Base-by-base conservation (phyloP, 1,139 yeast species). In the Blastobotrys ciferrii region DNA sequence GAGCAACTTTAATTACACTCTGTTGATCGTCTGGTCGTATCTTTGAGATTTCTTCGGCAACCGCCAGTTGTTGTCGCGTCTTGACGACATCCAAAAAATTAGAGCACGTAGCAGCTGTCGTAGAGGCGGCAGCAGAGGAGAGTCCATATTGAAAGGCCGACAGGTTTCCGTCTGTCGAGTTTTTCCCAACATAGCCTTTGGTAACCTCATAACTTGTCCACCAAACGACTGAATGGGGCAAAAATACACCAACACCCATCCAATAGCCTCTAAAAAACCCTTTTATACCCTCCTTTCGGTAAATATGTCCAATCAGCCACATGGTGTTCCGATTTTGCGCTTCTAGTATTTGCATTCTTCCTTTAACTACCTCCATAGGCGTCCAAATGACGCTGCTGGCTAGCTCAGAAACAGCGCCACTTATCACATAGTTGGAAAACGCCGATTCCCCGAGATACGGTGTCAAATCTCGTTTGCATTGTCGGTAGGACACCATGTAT, bases 351-450 rank as follows among this genome's bases (percentile, higher is more conserved):
- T 72, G 76, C 65, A 69, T 63, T 14, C 74, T 61, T 38, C 75
- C 76, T 55, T 72, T 72, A 45, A 72, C 56, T 7, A 71, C 75
- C 57, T 72, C 76, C 68, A 72, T 70, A 2, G 76, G 76, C 12
- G 76, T 72, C 74, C 75, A 72, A n/a, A 72, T 58, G 39, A 68
- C 56, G 15, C 72, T 66, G 42, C 71, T 65, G 3, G 69, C 62
- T n/a, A 72, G 32, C 58, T 72, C 76, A 2, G 76, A 72, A 2
- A 62, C 62, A 4, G 70, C 60, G 3, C 75, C 74, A 48, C 71
- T 63, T 17, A 61, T 49, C 6, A 70, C 57, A 52, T 69, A 72
- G 52, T 68, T 71, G n/a, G 60, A 15, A 17, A 69, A 55, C 6
- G 68, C 58, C n/a, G 66, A 58, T 18, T 60, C 60, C 5, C 74